Evolutionary conservation across 352 stramenopile species (phyloP).

Genomic region (Pythium graminicola): DNA sequence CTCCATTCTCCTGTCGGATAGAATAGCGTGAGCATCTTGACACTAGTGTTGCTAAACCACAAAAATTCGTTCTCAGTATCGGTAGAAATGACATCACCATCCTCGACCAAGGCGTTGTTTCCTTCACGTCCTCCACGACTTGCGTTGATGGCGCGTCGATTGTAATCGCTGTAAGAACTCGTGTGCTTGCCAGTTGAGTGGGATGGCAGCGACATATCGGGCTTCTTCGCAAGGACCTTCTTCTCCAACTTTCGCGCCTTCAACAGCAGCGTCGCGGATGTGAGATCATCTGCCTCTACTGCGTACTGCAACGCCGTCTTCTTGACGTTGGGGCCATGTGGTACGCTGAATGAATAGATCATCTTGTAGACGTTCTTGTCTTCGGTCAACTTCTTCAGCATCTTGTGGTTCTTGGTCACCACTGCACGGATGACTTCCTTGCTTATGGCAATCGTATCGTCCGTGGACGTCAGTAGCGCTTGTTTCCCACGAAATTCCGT

Average conservation of each 20-base stretch:
- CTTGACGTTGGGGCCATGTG: conserved; percentile 37
- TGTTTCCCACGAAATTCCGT: conserved; percentile 45
- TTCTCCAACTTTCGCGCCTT: conserved; percentile 44
- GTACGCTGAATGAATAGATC: conserved; percentile 44
- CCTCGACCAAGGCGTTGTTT: conserved; percentile 62
- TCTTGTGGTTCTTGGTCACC: conserved; percentile 60
- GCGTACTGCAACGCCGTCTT: conserved; percentile 55
- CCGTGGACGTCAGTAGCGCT: conserved; percentile 27
- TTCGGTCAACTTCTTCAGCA: conserved; percentile 56
- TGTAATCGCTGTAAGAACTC: conserved; percentile 76
- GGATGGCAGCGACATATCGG: conserved; percentile 50
- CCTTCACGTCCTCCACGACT: conserved; percentile 74
- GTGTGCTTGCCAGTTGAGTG: conserved; percentile 74
- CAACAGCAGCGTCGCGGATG: conserved; percentile 33
- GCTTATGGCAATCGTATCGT: conserved; percentile 44
- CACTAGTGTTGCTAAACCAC: conserved; percentile 38
- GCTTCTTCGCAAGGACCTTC: conserved; percentile 33
- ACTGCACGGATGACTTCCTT: conserved; percentile 68
- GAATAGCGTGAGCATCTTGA: conserved; percentile 60
- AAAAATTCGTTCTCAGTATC: conserved; percentile 25
- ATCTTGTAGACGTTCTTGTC: conserved; percentile 38
- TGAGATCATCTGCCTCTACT: conserved; percentile 53
- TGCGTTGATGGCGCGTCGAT: conserved; percentile 71
- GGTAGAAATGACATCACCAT: conserved; percentile 15
- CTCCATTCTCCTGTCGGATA: conserved; percentile 59